Evolutionary conservation across 345 rosid genomes (phyloP), one percentile per base, ranked within the genome.

Genomic region (Acer saccharum): DNA sequence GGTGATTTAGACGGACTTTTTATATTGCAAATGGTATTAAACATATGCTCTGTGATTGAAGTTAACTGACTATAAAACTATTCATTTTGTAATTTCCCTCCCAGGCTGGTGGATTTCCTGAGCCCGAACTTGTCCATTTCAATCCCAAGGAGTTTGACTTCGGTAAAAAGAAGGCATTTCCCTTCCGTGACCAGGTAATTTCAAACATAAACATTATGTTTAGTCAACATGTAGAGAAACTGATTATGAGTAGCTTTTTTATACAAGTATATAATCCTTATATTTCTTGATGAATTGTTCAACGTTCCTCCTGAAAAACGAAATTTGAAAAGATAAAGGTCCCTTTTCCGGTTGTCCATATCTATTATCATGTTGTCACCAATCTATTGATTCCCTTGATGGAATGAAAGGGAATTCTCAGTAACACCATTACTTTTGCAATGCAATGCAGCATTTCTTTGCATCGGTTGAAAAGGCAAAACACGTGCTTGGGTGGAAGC

Each of bases 111-210:
- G 98, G 98, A 50, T 94, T 94, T 81, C 99, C 99, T 13, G 97
- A 92, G 81, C 99, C 99, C 16, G 95, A 92, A 87, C 82, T 96
- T 69, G 82, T 94, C 74, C 95, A 89, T 83, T 96, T 87, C 82
- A 91, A 90, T 82, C 98, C 97, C 64, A 92, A 94, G 83, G 97
- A 94, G 27, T 96, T 91, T 20, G 97, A 96, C 81, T 92, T 92
- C 23, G 99, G 98, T 17, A 94, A 96, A 81, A 96, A 96, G 94
- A 94, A 96, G 84, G 91, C 99, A 11, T 96, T 96, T 82, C 99
- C 98, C 60, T 96, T 94, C 93, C 93, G 99, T 13, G 98, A 96
- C 77, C 97, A 91, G 98, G 99, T 92, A 88, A 82, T 41, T 64
- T 10, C 55, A 14, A 39, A 58, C 41, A 46, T 32, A 65, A 68